These are phyloP conservation scores for Aspergillus calidoustus DNA, from an alignment of 2,329 filamentous ascomycete species.

Conservation along the genomic window DNA sequence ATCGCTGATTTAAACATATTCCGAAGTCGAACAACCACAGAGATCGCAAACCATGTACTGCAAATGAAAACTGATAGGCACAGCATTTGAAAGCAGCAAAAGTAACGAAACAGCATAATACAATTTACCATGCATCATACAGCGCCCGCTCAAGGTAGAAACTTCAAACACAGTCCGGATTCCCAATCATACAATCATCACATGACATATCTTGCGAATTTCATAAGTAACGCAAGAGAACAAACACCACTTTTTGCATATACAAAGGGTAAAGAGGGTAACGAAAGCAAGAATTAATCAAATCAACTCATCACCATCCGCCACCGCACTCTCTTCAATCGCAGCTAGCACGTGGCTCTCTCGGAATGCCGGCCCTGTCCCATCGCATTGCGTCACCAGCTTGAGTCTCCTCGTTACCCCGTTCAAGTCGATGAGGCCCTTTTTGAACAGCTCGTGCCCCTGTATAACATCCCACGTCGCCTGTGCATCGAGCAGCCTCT, in stretches of 20 bases:
- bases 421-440: conserved; percentile 78
- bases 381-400: conserved; percentile 77
- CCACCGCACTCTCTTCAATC: conserved; percentile 77
- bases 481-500: conserved; percentile 72
- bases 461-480: conserved; percentile 92
- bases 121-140: background rate
- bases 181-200: background rate
- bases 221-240: background rate
- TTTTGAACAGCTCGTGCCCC: conserved; percentile 74
- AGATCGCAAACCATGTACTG: background rate
- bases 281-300: conserved; percentile 39
- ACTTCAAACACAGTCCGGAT: background rate
- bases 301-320: conserved; percentile 77
- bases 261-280: background rate
- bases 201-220: background rate
- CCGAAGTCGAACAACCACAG: background rate
- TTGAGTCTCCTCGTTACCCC: conserved; percentile 81
- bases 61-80: background rate
- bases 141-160: conserved; percentile 6
- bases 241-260: background rate
- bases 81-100: background rate
- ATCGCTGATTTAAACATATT: background rate
- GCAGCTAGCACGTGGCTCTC: conserved; percentile 74
- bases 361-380: conserved; percentile 84
- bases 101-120: background rate